Percentiles rank a stretch among this genome's conserved stretches.
Evolutionary conservation across 1,284 basidiomycete genomes (phyloP).

Genomic region (Schizopora paradoxa): DNA sequence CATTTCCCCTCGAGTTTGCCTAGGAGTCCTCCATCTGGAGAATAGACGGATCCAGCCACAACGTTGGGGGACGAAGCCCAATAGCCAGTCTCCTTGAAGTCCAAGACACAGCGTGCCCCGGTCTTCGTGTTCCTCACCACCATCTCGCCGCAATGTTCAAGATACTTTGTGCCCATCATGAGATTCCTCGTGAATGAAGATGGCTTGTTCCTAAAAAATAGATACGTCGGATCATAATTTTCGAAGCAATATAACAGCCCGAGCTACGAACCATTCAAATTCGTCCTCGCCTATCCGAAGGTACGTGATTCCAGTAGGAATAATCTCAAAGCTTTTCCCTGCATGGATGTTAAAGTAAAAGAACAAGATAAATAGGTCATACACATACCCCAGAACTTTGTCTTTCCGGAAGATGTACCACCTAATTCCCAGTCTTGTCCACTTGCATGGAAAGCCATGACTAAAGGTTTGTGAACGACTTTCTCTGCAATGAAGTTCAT

Average conservation of each 20-base stretch:
- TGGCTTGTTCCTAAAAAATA: conserved; percentile 62
- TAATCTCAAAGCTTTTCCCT: conserved; percentile 84
- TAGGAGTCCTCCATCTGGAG: conserved; percentile 45
- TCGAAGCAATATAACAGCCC: neutral
- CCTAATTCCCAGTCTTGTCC: conserved; percentile 71
- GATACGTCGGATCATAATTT: neutral
- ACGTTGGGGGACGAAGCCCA: conserved; percentile 70
- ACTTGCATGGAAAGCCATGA: conserved; percentile 81
- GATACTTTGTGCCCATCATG: conserved; percentile 85
- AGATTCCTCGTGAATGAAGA: conserved; percentile 87
- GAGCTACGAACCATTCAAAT: conserved; percentile 65
- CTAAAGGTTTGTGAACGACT: conserved; percentile 79
- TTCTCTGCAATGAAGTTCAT: conserved; percentile 85
- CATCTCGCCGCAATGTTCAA: conserved; percentile 78
- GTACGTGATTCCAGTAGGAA: conserved; percentile 66
- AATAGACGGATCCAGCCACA: conserved; percentile 58
- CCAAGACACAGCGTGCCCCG: conserved; percentile 56
- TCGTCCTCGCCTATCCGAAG: conserved; percentile 59
- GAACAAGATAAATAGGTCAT: conserved; percentile 17
- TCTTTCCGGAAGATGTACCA: conserved; percentile 71
- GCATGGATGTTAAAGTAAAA: conserved; percentile 21
- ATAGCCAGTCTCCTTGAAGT: conserved; percentile 83
- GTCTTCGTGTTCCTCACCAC: conserved; percentile 59
- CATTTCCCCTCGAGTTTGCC: conserved; percentile 76
- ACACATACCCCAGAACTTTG: conserved; percentile 81